These are phyloP conservation scores for Camelina laxa DNA, from an alignment of 345 rosid species.

Conservation along the genomic window DNA sequence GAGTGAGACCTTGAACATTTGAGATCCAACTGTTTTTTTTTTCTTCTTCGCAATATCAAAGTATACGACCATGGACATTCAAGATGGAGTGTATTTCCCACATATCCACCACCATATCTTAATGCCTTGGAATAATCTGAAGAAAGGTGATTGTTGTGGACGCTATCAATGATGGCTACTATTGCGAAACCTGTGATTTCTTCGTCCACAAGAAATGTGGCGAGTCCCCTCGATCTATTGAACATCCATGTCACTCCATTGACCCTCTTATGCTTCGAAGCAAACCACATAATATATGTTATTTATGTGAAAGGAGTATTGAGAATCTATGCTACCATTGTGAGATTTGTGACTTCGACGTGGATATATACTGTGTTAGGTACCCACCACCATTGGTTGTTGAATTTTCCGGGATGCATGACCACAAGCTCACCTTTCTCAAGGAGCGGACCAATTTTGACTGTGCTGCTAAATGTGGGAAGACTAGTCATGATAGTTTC, in stretches of 20 bases:
- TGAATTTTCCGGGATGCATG: neutral
- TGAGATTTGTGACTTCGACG: neutral
- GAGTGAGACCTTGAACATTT: too few relatives aligned
- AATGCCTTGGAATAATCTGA: neutral
- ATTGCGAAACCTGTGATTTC: neutral
- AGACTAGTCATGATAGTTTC: neutral
- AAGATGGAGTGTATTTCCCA: neutral
- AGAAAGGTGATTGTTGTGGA: neutral
- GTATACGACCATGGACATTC: neutral
- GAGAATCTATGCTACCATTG: neutral
- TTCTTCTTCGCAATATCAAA: neutral
- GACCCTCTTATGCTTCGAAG: neutral
- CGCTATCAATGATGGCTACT: neutral
- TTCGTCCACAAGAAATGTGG: too few relatives aligned
- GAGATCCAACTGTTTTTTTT: neutral
- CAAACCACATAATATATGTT: neutral
- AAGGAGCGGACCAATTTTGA: neutral
- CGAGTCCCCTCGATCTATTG: neutral
- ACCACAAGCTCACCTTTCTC: neutral
- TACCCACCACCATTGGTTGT: neutral
- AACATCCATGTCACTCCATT: neutral
- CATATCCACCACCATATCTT: neutral
- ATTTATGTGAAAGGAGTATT: neutral
- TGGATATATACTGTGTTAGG: neutral
- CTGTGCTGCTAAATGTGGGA: neutral